Evolutionary conservation across 192 early-diverging fungal species (phyloP).

Genomic region (Phlyctochytrium planicorne): DNA sequence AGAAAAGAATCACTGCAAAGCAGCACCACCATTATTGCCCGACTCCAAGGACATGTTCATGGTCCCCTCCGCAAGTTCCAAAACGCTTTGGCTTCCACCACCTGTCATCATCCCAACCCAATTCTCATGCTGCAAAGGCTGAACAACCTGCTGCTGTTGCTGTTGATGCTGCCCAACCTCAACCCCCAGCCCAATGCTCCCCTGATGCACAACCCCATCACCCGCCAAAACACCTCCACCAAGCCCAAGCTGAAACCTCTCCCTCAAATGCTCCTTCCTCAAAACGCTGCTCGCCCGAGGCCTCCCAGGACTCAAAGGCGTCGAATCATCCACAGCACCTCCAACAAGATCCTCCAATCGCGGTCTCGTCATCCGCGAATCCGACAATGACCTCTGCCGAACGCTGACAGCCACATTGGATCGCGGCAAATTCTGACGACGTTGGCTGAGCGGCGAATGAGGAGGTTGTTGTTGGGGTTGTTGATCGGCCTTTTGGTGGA

Average conservation of each 20-base stretch:
- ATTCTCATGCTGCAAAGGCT: neutral
- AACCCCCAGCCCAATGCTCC: no score
- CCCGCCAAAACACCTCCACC: neutral
- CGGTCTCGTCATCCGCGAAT: neutral
- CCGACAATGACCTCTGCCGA: neutral
- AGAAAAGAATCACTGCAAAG: no score
- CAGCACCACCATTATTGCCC: no score
- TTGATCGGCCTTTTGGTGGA: no score
- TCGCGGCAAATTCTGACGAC: neutral
- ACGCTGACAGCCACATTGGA: neutral
- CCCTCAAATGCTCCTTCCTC: neutral
- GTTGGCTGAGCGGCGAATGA: neutral
- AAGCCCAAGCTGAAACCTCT: neutral
- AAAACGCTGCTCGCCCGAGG: neutral
- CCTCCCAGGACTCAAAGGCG: neutral
- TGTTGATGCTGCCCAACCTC: neutral
- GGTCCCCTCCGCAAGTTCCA: constrained; percentile 2
- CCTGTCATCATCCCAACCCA: no score
- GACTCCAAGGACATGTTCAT: neutral
- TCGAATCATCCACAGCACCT: neutral
- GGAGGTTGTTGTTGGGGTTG: no score
- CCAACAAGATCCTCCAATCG: constrained; percentile 5
- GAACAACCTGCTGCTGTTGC: neutral
- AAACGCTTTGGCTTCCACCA: neutral
- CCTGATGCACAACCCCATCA: neutral